Evolutionary conservation across 805 yeast species (phyloP).

Genomic region (Sugiyamaella mastotermitis): DNA sequence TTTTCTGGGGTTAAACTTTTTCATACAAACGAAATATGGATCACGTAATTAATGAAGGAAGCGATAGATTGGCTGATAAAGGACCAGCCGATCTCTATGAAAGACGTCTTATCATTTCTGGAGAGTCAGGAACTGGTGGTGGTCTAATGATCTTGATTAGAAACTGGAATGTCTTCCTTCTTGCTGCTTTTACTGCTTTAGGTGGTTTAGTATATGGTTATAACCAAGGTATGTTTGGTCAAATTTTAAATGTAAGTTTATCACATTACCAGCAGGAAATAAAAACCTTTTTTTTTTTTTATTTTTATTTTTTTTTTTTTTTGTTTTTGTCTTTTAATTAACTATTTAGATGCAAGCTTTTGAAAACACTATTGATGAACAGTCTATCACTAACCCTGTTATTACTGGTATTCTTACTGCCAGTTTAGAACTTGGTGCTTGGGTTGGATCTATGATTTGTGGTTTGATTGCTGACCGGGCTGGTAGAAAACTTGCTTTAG

Average conservation of each 20-base stretch:
- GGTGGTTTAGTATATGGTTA: conserved; percentile 28
- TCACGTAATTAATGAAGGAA: too few relatives aligned
- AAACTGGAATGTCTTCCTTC: conserved; percentile 18
- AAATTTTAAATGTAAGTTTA: conserved; percentile 20
- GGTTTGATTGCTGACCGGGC: conserved; percentile 51
- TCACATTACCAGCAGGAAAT: too few relatives aligned
- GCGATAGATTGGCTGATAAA: too few relatives aligned
- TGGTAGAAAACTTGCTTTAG: conserved; percentile 59
- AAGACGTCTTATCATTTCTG: conserved; percentile 5
- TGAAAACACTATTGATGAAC: conserved; percentile 14
- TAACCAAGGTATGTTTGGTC: conserved; percentile 27
- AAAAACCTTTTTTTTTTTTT: too few relatives aligned
- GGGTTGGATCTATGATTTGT: conserved; percentile 50
- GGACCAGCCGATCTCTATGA: conserved; percentile 10
- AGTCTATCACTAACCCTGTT: conserved; percentile 18
- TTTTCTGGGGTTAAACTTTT: too few relatives aligned
- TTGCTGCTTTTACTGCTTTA: conserved; percentile 25
- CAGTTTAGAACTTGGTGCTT: conserved; percentile 20
- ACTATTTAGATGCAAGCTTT: conserved; percentile 25
- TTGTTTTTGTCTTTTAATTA: too few relatives aligned
- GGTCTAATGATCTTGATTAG: conserved; percentile 20
- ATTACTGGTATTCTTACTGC: conserved; percentile 17
- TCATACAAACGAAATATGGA: too few relatives aligned
- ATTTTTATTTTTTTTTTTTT: too few relatives aligned
- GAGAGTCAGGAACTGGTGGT: too few relatives aligned